Evolutionary conservation across 2,329 filamentous ascomycete genomes (phyloP), one percentile per base, ranked within the genome.

Genomic region (Beauveria sp.): DNA sequence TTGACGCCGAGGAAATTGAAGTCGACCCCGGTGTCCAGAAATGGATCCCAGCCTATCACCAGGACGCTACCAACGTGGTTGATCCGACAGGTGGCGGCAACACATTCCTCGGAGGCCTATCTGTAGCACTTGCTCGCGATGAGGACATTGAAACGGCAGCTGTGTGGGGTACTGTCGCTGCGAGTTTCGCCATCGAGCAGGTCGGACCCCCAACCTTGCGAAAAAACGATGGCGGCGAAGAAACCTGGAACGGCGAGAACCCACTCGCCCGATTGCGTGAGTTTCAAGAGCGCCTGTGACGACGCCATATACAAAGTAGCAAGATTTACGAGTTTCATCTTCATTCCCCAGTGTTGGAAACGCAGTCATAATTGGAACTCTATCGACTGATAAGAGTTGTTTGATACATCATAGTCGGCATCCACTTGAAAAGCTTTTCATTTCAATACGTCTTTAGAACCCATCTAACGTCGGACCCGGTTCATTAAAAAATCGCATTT

Each of bases 31-130:
- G 86, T 3, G 79, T 87, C 58, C 83, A 87, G 67, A 77, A 80
- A 62, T 96, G 91, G 90, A 75, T 96, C 26, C 90, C 90, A 14
- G 89, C 92, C 8, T 93, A 88, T 70, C 89, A 92, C 69, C 74
- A 71, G 5, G 71, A 76, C 43, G 47, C 67, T 1, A 62, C 67
- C 9, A 83, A 77, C 62, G 91, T 97, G 1, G 77, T 94, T n/a
- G 94, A 97, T 72, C 92, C 93, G 0, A 97, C 94, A 0, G 94
- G 94, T 10, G 94, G 92, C 22, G 94, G 94, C 0, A 99, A 99
- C 73, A 87, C 89, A 0, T 97, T 97, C 68, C 78, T 97, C 26
- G 81, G 82, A 24, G 81, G 82, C n/a, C 66, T 86, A 52, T 76
- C 79, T 0, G 77, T 86, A 14, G 85, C 79, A 1, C 73, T 88